Evolutionary conservation across 2,329 filamentous ascomycete genomes (phyloP), one percentile per base, ranked within the genome.

Genomic region (Alternaria metachromatica): DNA sequence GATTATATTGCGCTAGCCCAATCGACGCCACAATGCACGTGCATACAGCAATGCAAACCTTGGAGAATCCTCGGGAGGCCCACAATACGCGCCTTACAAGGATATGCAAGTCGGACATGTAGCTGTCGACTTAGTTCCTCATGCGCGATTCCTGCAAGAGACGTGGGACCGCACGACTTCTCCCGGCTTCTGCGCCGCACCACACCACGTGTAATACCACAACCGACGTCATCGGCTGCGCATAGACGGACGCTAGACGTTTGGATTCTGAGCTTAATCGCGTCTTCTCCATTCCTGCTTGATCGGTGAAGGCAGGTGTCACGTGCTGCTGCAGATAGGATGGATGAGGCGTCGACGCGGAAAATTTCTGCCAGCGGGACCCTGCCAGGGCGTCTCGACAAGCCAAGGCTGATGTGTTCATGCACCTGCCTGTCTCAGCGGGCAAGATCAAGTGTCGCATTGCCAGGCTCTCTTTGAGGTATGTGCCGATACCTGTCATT

Each of bases 1-100:
- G 60, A 51, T 59, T 66, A 45, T 63, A 46, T 50, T 44, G 50
- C 64, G 60, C 68, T 71, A 71, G 63, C 65, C 59, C 33, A 44
- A 65, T 62, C 37, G 30, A 60, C 60, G 53, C 51, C 57, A 53
- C 64, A 28, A 45, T 55, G 54, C 64, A 64, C 64, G 64, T 66
- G 64, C 60, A n/a, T 26, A 21, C 55, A 43, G 56, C 44, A 41
- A 49, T 26, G 58, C 37, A 55, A 63, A 51, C 49, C 53, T 63
- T 55, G 56, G 49, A 59, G 53, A 58, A 55, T 60, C 50, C 25
- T 48, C 44, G 49, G 56, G 50, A 54, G 60, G 49, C 56, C 60
- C 56, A 60, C 56, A 54, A 37, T 55, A 49, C 60, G 44, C 30
- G 60, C 43, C 60, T 21, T 60, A 26, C 56, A 48, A 25, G 49